Evolutionary conservation across 1,139 yeast species (phyloP).

Genomic region (Yamadazyma epiphylla): DNA sequence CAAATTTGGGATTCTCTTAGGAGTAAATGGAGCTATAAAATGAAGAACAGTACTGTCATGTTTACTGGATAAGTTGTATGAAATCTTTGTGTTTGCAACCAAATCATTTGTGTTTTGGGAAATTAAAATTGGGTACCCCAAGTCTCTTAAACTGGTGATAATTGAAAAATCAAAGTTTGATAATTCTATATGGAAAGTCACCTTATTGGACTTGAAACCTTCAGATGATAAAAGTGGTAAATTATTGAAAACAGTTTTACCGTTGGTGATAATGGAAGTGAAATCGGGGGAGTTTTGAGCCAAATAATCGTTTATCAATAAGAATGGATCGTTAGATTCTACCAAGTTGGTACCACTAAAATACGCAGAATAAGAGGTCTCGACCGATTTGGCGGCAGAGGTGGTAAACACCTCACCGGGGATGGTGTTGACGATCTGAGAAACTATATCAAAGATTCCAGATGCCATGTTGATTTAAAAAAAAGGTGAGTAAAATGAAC

Average conservation of each 20-base stretch:
- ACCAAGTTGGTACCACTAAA: conserved; percentile 26
- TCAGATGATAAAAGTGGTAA: conserved; percentile 52
- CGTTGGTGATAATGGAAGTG: conserved; percentile 50
- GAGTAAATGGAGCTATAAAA: conserved; percentile 43
- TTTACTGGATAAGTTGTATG: conserved; percentile 53
- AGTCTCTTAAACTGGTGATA: conserved; percentile 68
- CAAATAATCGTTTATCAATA: conserved; percentile 33
- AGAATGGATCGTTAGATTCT: conserved; percentile 53
- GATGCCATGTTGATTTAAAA: not conserved
- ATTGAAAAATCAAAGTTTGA: conserved; percentile 57
- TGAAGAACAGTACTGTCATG: conserved; percentile 62
- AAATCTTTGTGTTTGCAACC: conserved; percentile 43
- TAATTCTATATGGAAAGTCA: conserved; percentile 62
- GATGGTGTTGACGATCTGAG: conserved; percentile 15
- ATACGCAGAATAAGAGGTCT: conserved; percentile 25
- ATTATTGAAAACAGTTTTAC: conserved; percentile 47
- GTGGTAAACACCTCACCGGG: conserved; percentile 37
- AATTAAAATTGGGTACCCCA: conserved; percentile 59
- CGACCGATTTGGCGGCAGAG: conserved; percentile 46
- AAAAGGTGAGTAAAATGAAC: too few relatives aligned
- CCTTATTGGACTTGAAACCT: conserved; percentile 38
- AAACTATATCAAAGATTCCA: conserved; percentile 13
- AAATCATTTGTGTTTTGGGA: conserved; percentile 57
- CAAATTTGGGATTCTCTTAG: conserved; percentile 3
- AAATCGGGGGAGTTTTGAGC: conserved; percentile 20